Evolutionary conservation across 1,139 yeast species (phyloP).

Genomic region (Spathaspora sp.): DNA sequence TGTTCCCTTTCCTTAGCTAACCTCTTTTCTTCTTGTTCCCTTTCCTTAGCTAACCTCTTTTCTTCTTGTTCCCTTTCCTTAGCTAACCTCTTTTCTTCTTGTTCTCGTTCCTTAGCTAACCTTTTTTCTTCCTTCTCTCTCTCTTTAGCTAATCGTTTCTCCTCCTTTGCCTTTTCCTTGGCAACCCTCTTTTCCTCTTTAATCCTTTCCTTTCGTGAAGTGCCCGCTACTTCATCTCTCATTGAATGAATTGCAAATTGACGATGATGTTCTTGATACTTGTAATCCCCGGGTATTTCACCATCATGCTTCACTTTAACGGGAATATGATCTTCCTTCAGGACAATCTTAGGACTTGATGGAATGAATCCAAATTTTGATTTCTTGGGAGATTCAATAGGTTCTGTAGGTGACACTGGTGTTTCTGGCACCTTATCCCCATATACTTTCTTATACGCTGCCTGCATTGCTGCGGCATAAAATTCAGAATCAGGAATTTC

Average conservation of each 20-base stretch:
- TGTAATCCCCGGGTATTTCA: conserved; percentile 16
- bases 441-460: conserved; percentile 41
- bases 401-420: background rate
- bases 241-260: conserved; percentile 40
- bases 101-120: conserved; percentile 5
- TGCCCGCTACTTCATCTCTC: conserved; percentile 21
- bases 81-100: conserved; percentile 4
- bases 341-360: conserved; percentile 6
- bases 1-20: too few relatives aligned
- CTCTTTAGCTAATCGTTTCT: conserved; percentile 10
- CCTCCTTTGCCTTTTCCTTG: conserved; percentile 14
- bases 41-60: too few relatives aligned
- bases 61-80: too few relatives aligned
- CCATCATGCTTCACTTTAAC: background rate
- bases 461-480: conserved; percentile 41
- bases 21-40: too few relatives aligned
- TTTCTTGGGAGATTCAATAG: conserved; percentile 4
- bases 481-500: conserved; percentile 12
- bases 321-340: conserved; percentile 3
- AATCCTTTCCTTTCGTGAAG: conserved; percentile 30
- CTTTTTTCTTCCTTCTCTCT: conserved; percentile 9
- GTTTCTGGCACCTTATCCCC: conserved; percentile 23
- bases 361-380: conserved; percentile 12
- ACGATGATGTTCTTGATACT: too few relatives aligned
- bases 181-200: conserved; percentile 20